Base-by-base conservation (phyloP, 2,329 filamentous ascomycete species). In the Claviceps paspali region DNA sequence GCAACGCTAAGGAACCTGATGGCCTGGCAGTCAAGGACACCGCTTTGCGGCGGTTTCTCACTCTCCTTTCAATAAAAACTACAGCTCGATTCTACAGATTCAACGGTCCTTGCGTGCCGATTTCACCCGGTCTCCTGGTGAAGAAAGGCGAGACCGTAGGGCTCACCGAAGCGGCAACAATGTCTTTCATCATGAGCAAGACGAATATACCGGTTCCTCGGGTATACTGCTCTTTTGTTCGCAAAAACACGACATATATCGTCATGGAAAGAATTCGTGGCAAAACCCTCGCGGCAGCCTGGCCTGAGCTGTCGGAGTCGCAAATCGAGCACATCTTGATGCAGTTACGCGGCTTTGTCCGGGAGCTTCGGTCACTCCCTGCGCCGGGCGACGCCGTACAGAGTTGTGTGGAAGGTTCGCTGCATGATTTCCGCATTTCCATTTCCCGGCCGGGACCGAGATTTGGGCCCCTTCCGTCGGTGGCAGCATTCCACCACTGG, bases 191-290 rank as follows among this genome's bases (percentile, higher is more conserved):
- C 6, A 38, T 47, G 10, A 12, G 32, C 3, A 40, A 43, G 21
- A 51, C 47, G 8, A 45, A 41, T 2, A 43, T 52, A 15, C 45
- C 49, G 3, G 44, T 51, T 1, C 47, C 47, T 0, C 28, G 21
- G 1, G 29, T 52, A 1, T 33, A 50, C 32, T 50, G 43, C 23
- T 43, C 47, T 0, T 69, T 69, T 35, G 37, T 52, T 2, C 50
- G 57, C 37, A 53, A 55, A 8, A 55, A 54, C 14, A 43, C 44
- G 4, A 52, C 60, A 1, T 65, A 65, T 43, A 67, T 70, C 30
- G 51, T 68, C 1, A 70, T 70, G 64, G 51, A 57, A 29, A 44
- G 51, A 3, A 46, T 58, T 6, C 43, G 41, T 2, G 57, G 55
- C 10, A 14, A 39, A 9, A 14, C 33, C 5, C 29, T 56, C 1